A percentile compares a stretch with the other conserved stretches of the same genome.
Conservation (phyloP, 129 eudicot genomes). For the Sambucus nigra region DNA sequence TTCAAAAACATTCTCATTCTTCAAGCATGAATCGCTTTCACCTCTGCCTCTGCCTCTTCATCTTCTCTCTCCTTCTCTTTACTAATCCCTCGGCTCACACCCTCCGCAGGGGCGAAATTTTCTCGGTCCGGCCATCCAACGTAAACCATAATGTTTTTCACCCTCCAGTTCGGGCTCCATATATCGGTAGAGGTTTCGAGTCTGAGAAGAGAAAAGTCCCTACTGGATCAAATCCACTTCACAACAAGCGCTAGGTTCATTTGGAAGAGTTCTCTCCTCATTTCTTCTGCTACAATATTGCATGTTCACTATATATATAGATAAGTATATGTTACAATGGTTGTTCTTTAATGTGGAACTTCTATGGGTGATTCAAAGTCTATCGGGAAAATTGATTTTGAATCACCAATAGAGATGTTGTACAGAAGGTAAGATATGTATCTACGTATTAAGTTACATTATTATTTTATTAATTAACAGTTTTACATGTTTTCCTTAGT, state of each 20-base stretch:
- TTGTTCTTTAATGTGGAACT: constrained; percentile 1
- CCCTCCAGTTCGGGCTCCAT: constrained; percentile 7
- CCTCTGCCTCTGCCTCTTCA: constrained; percentile 8
- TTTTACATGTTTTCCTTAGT: too few relatives aligned
- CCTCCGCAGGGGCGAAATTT: constrained; percentile 12
- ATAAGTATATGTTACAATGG: background rate
- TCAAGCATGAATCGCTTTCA: constrained; percentile 30
- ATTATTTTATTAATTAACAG: background rate
- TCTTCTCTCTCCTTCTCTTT: constrained; percentile 24
- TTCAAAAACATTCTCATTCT: constrained; percentile 6
- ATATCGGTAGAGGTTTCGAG: constrained; percentile 14
- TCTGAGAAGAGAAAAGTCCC: constrained; percentile 43
- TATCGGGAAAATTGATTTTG: constrained; percentile 14
- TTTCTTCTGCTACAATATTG: background rate
- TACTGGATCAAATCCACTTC: constrained; percentile 55
- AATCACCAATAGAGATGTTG: constrained; percentile 12
- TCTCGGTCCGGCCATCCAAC: constrained; percentile 11
- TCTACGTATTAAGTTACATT: background rate
- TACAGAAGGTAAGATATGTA: background rate
- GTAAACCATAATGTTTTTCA: background rate
- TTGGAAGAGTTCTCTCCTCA: constrained; percentile 3
- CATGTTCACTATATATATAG: background rate
- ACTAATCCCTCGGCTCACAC: constrained; percentile 17
- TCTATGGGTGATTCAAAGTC: constrained; percentile 16
- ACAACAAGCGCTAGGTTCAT: constrained; percentile 31